Base-by-base conservation (phyloP, 345 rosid genomes). In the Chamaenerion angustifolium region DNA sequence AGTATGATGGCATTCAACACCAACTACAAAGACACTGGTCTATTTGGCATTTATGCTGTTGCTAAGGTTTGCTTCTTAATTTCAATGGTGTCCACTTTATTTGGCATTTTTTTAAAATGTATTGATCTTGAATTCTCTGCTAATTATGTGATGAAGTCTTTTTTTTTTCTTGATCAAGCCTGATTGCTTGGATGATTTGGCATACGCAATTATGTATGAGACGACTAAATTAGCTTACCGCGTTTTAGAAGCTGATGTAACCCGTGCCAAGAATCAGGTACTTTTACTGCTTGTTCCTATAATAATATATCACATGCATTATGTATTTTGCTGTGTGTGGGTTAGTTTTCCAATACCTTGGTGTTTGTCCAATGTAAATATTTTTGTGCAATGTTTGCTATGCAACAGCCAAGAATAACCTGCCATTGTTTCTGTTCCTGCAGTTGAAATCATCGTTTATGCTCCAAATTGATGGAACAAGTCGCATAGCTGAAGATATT, bases 1-100 rank as follows among this genome's bases (percentile, higher is more conserved):
- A n/a, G n/a, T n/a, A n/a, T 88, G 73, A 88, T 85, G 97, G 88
- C 99, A 43, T 93, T 93, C 70, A 93, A 93, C 65, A 93, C 97
- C 68, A 93, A 93, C 82, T 93, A 93, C 64, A 93, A 85, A 60
- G 99, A 93, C 70, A 93, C 94, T 50, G 99, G 99, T 45, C 84
- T 93, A 9, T 93, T 93, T 46, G 99, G 99, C 45, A 77, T 93
- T 55, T 88, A 93, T 74, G 99, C 96, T 51, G 81, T 93, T 67
- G 94, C 99, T 0, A 82, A 93, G 96, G 98, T 92, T 23, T 23
- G 27, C 27, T 23, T 23, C 27, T n/a, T n/a, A n/a, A n/a, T n/a
- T 23, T 23, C 27, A 23, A 23, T 23, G 27, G 27, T 5, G 27
- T 25, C 27, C 35, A 48, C 21, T 25, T 49, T 12, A 49, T 46